These are phyloP conservation scores for Euphorbia peplus DNA, from an alignment of 345 rosid genomes.

Conservation along the genomic window DNA sequence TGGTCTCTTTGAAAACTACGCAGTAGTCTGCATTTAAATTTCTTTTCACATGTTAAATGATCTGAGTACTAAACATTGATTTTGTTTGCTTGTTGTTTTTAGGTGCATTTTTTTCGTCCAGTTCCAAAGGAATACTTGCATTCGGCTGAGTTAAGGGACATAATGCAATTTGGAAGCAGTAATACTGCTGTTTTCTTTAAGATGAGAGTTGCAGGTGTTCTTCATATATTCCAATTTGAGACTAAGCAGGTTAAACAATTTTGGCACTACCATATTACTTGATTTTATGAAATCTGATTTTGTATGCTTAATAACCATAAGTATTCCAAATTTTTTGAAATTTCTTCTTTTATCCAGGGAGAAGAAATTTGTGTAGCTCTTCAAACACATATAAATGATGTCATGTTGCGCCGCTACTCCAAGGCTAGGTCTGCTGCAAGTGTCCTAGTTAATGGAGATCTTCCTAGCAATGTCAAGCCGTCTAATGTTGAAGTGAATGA, in stretches of 20 bases:
- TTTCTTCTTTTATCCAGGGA: conserved; percentile 48
- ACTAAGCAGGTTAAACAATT: conserved; percentile 74
- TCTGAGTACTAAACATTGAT: conserved; percentile 9
- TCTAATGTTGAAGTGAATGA: conserved; percentile 59
- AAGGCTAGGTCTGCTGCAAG: conserved; percentile 71
- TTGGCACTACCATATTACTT: not conserved
- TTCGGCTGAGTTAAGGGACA: conserved; percentile 93
- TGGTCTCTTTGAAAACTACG: not conserved
- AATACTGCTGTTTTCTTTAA: conserved; percentile 95
- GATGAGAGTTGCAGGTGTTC: conserved; percentile 99
- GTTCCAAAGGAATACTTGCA: conserved; percentile 96
- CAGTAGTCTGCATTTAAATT: not conserved
- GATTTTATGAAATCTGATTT: not conserved
- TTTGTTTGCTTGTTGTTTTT: conserved; percentile 17
- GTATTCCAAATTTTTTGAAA: conserved; percentile 2
- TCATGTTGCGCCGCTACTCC: conserved; percentile 96
- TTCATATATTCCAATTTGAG: conserved; percentile 95
- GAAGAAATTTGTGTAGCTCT: conserved; percentile 98
- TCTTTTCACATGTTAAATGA: not conserved
- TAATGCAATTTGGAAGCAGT: conserved; percentile 99
- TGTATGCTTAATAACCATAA: not conserved
- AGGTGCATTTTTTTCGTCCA: conserved; percentile 98
- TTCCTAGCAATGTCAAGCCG: conserved; percentile 54
- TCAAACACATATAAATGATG: conserved; percentile 98
- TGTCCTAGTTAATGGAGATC: conserved; percentile 67